Conservation (phyloP, 2,329 filamentous ascomycete species). For the Aureobasidium sp. region DNA sequence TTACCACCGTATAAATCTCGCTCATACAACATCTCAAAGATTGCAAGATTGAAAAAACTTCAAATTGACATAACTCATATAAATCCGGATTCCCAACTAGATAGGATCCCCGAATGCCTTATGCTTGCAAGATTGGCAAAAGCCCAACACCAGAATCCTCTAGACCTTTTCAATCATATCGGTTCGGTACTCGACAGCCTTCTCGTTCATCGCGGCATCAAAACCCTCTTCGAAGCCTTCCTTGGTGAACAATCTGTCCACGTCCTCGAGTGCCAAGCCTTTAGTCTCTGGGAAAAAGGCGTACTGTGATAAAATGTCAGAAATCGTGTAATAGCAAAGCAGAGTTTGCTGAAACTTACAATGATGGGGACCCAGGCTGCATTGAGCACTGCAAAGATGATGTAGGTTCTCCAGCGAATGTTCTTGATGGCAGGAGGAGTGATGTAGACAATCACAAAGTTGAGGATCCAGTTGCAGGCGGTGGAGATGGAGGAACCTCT, state of each 20-base stretch:
- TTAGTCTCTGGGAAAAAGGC: not conserved
- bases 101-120: not conserved
- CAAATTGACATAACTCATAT: not conserved
- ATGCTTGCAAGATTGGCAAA: not conserved
- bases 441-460: slow-evolving; percentile 38
- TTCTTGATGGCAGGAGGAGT: slow-evolving; percentile 54
- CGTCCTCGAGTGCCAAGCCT: slow-evolving; percentile 16
- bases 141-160: not conserved
- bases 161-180: slow-evolving; percentile 4
- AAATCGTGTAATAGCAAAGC: not conserved
- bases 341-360: not conserved
- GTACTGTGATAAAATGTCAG: not conserved
- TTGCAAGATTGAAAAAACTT: too few species aligned
- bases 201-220: slow-evolving; percentile 2
- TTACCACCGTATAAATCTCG: too few species aligned
- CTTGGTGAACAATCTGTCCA: slow-evolving; percentile 17
- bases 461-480: slow-evolving; percentile 27
- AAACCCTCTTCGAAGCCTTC: slow-evolving; percentile 3
- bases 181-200: not conserved
- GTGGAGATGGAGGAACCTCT: slow-evolving; percentile 28
- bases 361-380: slow-evolving; percentile 20
- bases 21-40: too few species aligned
- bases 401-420: slow-evolving; percentile 50
- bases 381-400: slow-evolving; percentile 45
- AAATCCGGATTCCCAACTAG: not conserved